Percentiles rank a stretch among this genome's conserved stretches.
These are phyloP conservation scores for Triadica sebifera DNA, from an alignment of 345 rosid genomes.

Conservation along the genomic window DNA sequence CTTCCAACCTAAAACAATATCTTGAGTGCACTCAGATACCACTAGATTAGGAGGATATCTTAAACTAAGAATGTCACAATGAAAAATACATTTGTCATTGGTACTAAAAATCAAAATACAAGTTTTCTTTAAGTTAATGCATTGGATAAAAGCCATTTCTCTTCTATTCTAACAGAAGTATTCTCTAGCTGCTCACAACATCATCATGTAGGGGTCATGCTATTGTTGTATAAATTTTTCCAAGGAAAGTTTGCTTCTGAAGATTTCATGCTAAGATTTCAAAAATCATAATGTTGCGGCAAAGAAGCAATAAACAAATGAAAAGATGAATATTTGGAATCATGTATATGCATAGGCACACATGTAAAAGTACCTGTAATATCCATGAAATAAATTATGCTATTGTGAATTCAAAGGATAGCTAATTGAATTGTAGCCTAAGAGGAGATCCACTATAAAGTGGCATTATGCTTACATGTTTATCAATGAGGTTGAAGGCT, in stretches of 20 bases:
- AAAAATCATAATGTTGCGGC: no score
- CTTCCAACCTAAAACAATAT: background rate
- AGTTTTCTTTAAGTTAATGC: background rate
- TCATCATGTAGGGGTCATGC: background rate
- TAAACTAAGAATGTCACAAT: background rate
- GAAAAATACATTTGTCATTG: no score
- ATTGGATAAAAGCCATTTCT: background rate
- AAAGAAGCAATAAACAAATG: constrained; percentile 8
- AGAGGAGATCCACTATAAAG: constrained; percentile 17
- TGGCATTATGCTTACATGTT: constrained; percentile 49
- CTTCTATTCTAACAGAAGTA: background rate
- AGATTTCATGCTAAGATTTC: background rate
- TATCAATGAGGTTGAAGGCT: constrained; percentile 82
- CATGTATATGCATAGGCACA: background rate
- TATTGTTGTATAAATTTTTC: background rate
- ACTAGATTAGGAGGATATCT: background rate
- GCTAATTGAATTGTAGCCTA: constrained; percentile 13
- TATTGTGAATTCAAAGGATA: constrained; percentile 7
- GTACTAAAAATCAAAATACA: no score
- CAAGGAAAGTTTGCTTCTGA: background rate
- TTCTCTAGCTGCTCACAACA: background rate
- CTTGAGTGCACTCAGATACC: background rate
- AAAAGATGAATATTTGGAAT: constrained; percentile 5
- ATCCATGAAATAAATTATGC: background rate
- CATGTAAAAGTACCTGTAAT: constrained; percentile 9